A percentile compares a stretch with the other conserved stretches of the same genome.
These are phyloP conservation scores for Globisporangium echinulatum DNA, from an alignment of 352 stramenopile genomes.

Conservation along the genomic window DNA sequence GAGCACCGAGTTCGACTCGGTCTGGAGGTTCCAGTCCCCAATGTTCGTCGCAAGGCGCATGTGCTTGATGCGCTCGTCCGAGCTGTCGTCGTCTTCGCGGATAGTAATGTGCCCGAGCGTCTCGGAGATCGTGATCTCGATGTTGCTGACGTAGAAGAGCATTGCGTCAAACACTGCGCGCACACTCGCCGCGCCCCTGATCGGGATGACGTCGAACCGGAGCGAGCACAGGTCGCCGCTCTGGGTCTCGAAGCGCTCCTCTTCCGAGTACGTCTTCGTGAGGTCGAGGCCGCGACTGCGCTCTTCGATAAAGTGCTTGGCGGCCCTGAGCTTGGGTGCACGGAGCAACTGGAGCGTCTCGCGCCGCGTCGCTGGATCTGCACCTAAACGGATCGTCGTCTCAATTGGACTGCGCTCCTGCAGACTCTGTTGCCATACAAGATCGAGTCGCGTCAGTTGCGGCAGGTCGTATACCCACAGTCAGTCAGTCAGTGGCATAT, in stretches of 20 bases:
- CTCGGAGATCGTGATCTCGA: constrained; percentile 57
- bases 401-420: constrained; percentile 29
- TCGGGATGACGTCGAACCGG: constrained; percentile 42
- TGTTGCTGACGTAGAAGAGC: constrained; percentile 36
- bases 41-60: constrained; percentile 36
- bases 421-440: constrained; percentile 14
- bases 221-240: constrained; percentile 37
- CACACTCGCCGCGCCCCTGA: constrained; percentile 24
- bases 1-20: constrained; percentile 35
- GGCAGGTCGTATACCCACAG: not conserved
- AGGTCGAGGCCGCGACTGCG: constrained; percentile 32
- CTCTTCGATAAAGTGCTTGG: constrained; percentile 29
- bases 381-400: constrained; percentile 37
- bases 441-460: no score
- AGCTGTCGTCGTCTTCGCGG: constrained; percentile 44
- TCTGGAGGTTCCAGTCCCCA: constrained; percentile 16
- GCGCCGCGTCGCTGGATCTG: constrained; percentile 21
- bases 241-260: constrained; percentile 35
- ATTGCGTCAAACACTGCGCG: constrained; percentile 42
- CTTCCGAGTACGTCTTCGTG: constrained; percentile 26
- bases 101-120: constrained; percentile 46
- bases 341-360: constrained; percentile 28
- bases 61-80: constrained; percentile 33
- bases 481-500: not conserved
- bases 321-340: constrained; percentile 16